These are phyloP conservation scores for Amylocystis lapponica DNA, from an alignment of 768 basidiomycete genomes.

Conservation along the genomic window DNA sequence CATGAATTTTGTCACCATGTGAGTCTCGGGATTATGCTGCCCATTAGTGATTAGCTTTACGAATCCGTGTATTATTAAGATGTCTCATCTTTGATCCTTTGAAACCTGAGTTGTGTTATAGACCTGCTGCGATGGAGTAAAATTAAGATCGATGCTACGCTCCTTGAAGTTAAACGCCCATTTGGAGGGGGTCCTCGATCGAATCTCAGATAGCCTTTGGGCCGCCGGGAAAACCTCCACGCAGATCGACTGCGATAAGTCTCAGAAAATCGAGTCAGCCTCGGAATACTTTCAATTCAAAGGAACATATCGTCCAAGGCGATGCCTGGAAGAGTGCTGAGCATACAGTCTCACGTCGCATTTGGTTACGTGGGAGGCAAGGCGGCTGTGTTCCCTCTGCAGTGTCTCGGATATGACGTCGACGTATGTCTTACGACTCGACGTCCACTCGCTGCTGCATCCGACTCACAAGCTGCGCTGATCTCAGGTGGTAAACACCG, in stretches of 20 bases:
- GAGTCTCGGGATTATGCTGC: no score
- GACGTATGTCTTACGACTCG: slow-evolving; percentile 53
- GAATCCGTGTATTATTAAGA: no score
- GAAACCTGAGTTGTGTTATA: no score
- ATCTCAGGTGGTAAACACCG: slow-evolving; percentile 76
- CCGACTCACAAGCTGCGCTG: neutral
- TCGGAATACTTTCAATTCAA: neutral
- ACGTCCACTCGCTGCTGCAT: neutral
- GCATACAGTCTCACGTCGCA: slow-evolving; percentile 90
- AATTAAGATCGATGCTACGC: no score
- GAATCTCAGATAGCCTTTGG: neutral
- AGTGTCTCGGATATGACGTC: slow-evolving; percentile 89
- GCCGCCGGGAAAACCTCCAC: neutral
- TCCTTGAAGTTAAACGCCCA: neutral
- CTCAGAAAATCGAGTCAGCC: neutral
- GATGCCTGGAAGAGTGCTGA: slow-evolving; percentile 57
- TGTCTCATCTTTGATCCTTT: no score
- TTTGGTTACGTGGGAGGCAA: slow-evolving; percentile 92
- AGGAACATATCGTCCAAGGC: neutral
- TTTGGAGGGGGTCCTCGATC: neutral
- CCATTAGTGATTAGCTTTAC: no score
- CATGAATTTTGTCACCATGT: no score
- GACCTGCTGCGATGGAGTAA: no score
- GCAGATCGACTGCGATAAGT: neutral
- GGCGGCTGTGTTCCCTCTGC: slow-evolving; percentile 72